Evolutionary conservation across 2,329 filamentous ascomycete species (phyloP).

Genomic region (Diaporthe batatas): DNA sequence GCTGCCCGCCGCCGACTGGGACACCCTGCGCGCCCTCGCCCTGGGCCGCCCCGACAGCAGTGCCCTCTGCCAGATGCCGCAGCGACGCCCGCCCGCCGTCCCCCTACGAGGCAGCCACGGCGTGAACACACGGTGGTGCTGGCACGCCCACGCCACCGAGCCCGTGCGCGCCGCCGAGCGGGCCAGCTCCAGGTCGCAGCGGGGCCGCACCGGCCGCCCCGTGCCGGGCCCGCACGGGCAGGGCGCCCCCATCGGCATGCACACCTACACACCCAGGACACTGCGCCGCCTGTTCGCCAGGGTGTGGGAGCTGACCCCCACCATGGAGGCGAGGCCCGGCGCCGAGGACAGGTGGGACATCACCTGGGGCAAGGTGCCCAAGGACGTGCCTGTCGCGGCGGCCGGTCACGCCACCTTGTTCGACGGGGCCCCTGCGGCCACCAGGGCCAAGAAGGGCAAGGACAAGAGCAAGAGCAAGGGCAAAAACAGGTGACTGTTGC

Average conservation of each 20-base stretch:
- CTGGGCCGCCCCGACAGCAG: slow-evolving; percentile 53
- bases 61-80: slow-evolving; percentile 55
- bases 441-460: slow-evolving; percentile 15
- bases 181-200: slow-evolving; percentile 51
- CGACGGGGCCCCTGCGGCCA: slow-evolving; percentile 52
- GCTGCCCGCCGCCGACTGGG: slow-evolving; percentile 66
- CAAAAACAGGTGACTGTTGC: background rate
- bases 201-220: slow-evolving; percentile 53
- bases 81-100: slow-evolving; percentile 51
- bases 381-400: slow-evolving; percentile 49
- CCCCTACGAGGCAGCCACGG: slow-evolving; percentile 2
- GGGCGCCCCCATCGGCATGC: slow-evolving; percentile 50
- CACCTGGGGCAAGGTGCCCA: slow-evolving; percentile 59
- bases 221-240: slow-evolving; percentile 53
- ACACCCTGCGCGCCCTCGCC: slow-evolving; percentile 63
- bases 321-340: slow-evolving; percentile 52
- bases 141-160: slow-evolving; percentile 57
- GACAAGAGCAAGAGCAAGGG: background rate
- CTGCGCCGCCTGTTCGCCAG: slow-evolving; percentile 63
- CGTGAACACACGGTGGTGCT: slow-evolving; percentile 53
- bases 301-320: slow-evolving; percentile 61
- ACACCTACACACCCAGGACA: slow-evolving; percentile 55
- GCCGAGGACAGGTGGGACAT: slow-evolving; percentile 50
- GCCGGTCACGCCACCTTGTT: slow-evolving; percentile 61
- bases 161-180: slow-evolving; percentile 57